A percentile compares a stretch with the other conserved stretches of the same genome.
phyloP scores from a whole-genome alignment of 1,139 yeast genomes.

The Sugiyamaella grinbergsii region DNA sequence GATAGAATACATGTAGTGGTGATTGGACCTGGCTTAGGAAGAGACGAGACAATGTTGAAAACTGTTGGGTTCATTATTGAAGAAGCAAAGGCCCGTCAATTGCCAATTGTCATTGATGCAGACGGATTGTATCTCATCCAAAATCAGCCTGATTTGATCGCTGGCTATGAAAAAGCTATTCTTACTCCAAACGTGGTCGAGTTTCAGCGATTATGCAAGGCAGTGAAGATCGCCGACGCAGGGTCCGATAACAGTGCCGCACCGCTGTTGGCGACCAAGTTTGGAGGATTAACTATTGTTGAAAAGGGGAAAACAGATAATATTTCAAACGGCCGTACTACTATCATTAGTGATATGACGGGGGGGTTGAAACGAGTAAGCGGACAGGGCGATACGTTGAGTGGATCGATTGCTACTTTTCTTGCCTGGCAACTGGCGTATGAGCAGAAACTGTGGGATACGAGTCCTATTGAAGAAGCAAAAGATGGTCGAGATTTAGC shows the following conservation, averaged over 20 bases:
- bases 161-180: conserved; percentile 58
- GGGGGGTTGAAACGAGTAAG: conserved; percentile 80
- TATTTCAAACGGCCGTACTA: conserved; percentile 52
- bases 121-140: conserved; percentile 75
- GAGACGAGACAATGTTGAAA: conserved; percentile 69
- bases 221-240: conserved; percentile 24
- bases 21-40: conserved; percentile 92
- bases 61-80: conserved; percentile 60
- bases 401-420: conserved; percentile 71
- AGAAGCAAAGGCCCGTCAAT: conserved; percentile 52
- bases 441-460: conserved; percentile 56
- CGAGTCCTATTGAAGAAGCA: conserved; percentile 6
- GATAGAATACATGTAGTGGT: conserved; percentile 77
- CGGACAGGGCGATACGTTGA: conserved; percentile 85
- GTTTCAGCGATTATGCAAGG: conserved; percentile 58
- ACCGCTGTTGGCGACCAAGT: conserved; percentile 50
- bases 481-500: conserved; percentile 45
- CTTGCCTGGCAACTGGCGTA: conserved; percentile 68
- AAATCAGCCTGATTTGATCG: conserved; percentile 55
- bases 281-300: conserved; percentile 67
- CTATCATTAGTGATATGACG: conserved; percentile 38
- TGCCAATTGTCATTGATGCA: conserved; percentile 84
- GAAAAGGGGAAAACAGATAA: conserved; percentile 72
- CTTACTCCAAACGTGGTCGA: conserved; percentile 91
- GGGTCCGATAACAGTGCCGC: conserved; percentile 23